phyloP scores from a whole-genome alignment of 768 basidiomycete species.

The Chalciporus piperatus region DNA sequence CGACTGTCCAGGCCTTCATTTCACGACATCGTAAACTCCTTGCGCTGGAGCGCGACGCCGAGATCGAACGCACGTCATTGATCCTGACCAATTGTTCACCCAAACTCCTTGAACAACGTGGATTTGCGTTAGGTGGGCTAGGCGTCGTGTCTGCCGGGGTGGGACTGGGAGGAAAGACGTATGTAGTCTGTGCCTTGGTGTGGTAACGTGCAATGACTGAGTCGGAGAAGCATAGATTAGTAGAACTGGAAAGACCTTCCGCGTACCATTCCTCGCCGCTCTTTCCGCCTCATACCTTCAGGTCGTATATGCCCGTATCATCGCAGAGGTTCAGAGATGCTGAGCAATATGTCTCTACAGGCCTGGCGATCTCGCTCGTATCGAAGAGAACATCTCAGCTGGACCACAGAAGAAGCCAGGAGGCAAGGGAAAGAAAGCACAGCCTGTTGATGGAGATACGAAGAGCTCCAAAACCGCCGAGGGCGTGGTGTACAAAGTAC shows the following conservation, averaged over 20 bases:
- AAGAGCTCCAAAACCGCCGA: conserved; percentile 48
- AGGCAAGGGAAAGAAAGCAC: conserved; percentile 45
- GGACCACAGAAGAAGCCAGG: conserved; percentile 38
- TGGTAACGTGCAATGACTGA: conserved; percentile 6
- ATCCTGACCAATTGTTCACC: conserved; percentile 80
- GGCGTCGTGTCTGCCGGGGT: conserved; percentile 70
- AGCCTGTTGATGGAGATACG: conserved; percentile 31
- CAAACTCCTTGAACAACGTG: conserved; percentile 84
- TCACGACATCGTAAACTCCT: conserved; percentile 66
- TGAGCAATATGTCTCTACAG: conserved; percentile 36
- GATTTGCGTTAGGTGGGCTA: conserved; percentile 74
- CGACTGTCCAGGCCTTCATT: conserved; percentile 54
- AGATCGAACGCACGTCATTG: conserved; percentile 75
- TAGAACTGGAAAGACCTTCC: conserved; percentile 80
- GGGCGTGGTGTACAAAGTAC: conserved; percentile 85
- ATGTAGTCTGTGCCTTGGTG: conserved; percentile 12
- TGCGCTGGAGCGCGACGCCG: conserved; percentile 72
- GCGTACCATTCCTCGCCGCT: conserved; percentile 69
- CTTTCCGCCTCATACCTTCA: conserved; percentile 86
- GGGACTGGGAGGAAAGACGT: conserved; percentile 94
- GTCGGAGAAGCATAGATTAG: conserved; percentile 55
- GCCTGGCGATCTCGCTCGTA: conserved; percentile 84
- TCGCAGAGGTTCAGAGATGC: neutral
- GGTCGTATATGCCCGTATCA: conserved; percentile 34
- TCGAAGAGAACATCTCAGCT: conserved; percentile 65